Evolutionary conservation across 257 asterid genomes (phyloP), one percentile per base, ranked within the genome.

Genomic region (Solanum pennellii): DNA sequence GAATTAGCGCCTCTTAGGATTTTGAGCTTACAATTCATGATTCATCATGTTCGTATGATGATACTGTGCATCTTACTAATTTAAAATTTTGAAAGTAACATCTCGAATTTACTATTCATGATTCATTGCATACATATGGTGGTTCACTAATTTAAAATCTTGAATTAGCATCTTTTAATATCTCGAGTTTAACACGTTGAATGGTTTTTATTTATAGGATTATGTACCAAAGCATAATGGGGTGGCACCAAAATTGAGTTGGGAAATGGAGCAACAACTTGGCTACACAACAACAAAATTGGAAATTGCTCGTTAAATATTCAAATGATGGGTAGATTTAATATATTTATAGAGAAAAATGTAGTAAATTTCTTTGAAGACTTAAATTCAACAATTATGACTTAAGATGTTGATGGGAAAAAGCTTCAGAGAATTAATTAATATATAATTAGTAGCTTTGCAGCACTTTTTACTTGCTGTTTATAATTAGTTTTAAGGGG

Each of bases 221-320:
- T 95, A 96, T 90, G 93, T 85, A 65, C 99, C 99, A 3, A 82
- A 87, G 31, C 95, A 95, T 62, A 79, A 92, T 41, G 96, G 74
- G 14, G 95, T 89, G 79, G 92, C 93, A 1, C 88, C 95, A 9
- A 96, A 94, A 87, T 88, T 96, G 31, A 96, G 98, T 84, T 96
- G 99, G 98, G 99, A 96, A 91, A 92, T 91, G 92, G 99, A 96
- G 90, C 98, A 95, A 68, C 99, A 96, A 87, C 45, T 95, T 86
- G 98, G 94, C 15, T 94, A 92, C 88, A 88, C 90, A 37, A 86
- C 90, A 49, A 87, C 93, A 66, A 94, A 89, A 89, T 93, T 92
- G 60, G 98, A 95, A 42, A 94, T 96, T 89, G 94, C 98, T 71
- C 98, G 98, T 93, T 95, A 94, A 95, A 87, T 85, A 37, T 29